Evolutionary conservation across 352 stramenopile species (phyloP).

Genomic region (Globisporangium carolinianum): DNA sequence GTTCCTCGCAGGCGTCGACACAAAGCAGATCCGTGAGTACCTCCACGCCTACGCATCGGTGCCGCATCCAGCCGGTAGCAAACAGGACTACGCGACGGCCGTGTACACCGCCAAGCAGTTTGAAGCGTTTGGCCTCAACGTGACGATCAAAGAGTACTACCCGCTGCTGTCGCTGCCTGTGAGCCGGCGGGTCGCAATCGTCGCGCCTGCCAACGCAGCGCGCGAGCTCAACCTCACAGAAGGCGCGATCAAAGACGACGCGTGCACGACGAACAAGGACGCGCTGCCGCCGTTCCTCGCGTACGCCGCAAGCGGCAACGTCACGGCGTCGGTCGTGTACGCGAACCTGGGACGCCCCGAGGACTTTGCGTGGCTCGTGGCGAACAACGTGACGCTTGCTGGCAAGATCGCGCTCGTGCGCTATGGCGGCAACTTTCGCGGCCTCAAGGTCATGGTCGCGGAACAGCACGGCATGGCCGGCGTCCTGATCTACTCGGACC

Average conservation of each 20-base stretch:
- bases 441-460: constrained; percentile 81
- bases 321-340: constrained; percentile 76
- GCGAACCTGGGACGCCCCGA: constrained; percentile 78
- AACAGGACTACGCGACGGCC: constrained; percentile 52
- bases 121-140: constrained; percentile 47
- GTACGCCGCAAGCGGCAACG: constrained; percentile 73
- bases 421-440: constrained; percentile 75
- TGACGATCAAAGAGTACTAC: constrained; percentile 60
- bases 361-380: constrained; percentile 79
- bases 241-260: constrained; percentile 45
- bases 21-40: constrained; percentile 24
- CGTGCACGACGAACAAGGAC: constrained; percentile 46
- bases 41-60: constrained; percentile 42
- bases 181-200: constrained; percentile 31
- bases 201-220: constrained; percentile 23
- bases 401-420: constrained; percentile 81
- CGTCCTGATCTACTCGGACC: constrained; percentile 88
- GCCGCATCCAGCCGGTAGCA: constrained; percentile 35
- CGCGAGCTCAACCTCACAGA: constrained; percentile 54
- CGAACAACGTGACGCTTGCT: constrained; percentile 56
- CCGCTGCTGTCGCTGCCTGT: constrained; percentile 66
- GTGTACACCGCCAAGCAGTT: constrained; percentile 56
- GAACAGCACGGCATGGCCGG: constrained; percentile 67
- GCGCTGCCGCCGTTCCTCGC: constrained; percentile 74
- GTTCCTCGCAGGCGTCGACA: constrained; percentile 27